These are phyloP conservation scores for Calonectria pseudoturangicola DNA, from an alignment of 2,329 filamentous ascomycete genomes.

Conservation along the genomic window DNA sequence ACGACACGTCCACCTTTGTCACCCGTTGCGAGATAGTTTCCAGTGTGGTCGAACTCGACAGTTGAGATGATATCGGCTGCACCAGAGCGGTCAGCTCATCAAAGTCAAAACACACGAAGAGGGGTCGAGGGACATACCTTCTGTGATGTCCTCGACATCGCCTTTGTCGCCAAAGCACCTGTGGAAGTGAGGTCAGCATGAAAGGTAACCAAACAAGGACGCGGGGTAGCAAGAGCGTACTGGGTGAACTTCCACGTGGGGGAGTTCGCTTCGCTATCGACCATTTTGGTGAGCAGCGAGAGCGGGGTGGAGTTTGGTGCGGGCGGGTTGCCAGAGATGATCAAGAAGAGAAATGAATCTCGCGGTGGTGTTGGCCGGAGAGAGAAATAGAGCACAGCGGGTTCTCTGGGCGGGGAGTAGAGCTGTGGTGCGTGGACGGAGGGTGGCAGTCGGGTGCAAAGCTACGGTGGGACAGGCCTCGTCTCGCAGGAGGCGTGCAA, in stretches of 20 bases:
- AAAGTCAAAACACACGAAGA: conserved; percentile 40
- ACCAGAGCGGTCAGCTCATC: conserved; percentile 49
- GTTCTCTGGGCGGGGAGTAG: conserved; percentile 40
- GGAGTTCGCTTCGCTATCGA: conserved; percentile 94
- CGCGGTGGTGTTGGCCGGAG: conserved; percentile 48
- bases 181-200: conserved; percentile 49
- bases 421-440: conserved; percentile 44
- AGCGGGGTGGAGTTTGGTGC: conserved; percentile 53
- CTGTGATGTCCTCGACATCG: conserved; percentile 98
- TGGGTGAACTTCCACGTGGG: conserved; percentile 99
- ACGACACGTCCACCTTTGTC: conserved; percentile 92
- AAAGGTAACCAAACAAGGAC: conserved; percentile 26
- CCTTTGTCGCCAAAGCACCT: conserved; percentile 99
- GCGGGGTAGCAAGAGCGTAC: conserved; percentile 73
- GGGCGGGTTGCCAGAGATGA: conserved; percentile 50
- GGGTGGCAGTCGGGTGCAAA: conserved; percentile 44
- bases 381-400: conserved; percentile 42
- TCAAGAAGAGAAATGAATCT: conserved; percentile 46
- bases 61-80: conserved; percentile 93
- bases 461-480: conserved; percentile 48
- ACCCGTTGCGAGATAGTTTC: conserved; percentile 92
- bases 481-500: conserved; percentile 44
- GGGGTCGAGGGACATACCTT: conserved; percentile 76
- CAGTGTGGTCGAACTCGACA: conserved; percentile 92
- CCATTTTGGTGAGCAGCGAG: conserved; percentile 81